phyloP scores from a whole-genome alignment of 2,329 filamentous ascomycete genomes.

The Fonsecaea pugnacius region DNA sequence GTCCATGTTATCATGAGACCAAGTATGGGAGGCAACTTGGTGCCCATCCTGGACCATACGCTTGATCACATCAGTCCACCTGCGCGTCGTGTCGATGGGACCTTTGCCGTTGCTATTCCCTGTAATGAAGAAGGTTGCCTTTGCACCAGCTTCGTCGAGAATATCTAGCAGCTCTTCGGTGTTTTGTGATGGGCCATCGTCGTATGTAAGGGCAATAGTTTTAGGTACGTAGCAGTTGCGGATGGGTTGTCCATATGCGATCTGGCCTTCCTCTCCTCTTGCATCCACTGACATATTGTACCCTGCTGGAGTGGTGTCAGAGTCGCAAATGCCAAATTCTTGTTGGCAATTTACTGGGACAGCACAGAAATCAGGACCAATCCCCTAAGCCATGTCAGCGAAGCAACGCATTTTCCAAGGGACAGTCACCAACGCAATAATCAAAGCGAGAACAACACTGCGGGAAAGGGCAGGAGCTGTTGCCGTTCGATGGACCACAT shows the following conservation, averaged over 20 bases:
- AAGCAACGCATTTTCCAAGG: not conserved
- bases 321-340: constrained; percentile 35
- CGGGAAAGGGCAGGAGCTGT: constrained; percentile 11
- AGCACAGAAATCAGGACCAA: constrained; percentile 28
- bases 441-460: constrained; percentile 33
- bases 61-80: constrained; percentile 47
- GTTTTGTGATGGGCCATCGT: constrained; percentile 68
- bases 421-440: constrained; percentile 31
- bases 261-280: constrained; percentile 18
- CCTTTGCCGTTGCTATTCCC: constrained; percentile 55
- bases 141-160: constrained; percentile 62
- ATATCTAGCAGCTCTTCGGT: constrained; percentile 66
- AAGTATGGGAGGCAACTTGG: constrained; percentile 59
- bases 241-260: constrained; percentile 51
- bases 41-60: constrained; percentile 53
- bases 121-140: constrained; percentile 70
- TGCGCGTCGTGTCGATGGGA: constrained; percentile 46
- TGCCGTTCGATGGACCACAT: constrained; percentile 17
- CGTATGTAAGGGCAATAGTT: constrained; percentile 68
- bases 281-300: constrained; percentile 23
- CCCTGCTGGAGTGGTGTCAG: constrained; percentile 26
- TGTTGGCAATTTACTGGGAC: constrained; percentile 34
- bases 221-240: constrained; percentile 53
- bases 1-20: constrained; percentile 55
- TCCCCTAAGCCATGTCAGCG: constrained; percentile 27